Base-by-base conservation (phyloP, 75 land plant species). In the Cunninghamia lanceolata region DNA sequence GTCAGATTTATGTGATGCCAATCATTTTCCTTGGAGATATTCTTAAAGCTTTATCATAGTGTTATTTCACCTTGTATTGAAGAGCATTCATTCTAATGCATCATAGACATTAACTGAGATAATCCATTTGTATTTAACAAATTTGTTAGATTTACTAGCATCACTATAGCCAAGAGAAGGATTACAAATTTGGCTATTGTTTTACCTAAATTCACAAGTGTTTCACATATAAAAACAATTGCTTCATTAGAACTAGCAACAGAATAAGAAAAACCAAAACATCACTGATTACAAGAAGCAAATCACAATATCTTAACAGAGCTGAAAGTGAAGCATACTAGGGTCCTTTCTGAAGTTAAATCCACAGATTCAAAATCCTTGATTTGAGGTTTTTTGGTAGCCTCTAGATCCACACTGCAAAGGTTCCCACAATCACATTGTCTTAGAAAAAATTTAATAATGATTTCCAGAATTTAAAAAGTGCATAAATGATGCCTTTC, bases 401-500 rank as follows among this genome's bases (percentile, higher is more conserved):
- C 84, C 47, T 83, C 84, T 32, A 83, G 32, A 83, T 83, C 63
- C 39, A 83, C 39, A 15, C 84, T 83, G 84, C 63, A 53, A 83
- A 50, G 21, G 19, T 83, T 36, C 75, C 13, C 75, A 71, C 11
- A 71, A 34, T 6, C 38, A 71, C 38, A 71, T 71, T 34, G 15
- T 71, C 36, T 71, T 71, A 30, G 15, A 2, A 11, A 5, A 2
- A 11, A 1, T 71, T 10, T 32, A 71, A 25, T 32, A 71, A 32
- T 34, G 14, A 71, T 71, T 34, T 71, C 75, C 14, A 25, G 68
- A 32, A 10, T 34, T 32, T 30, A 71, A 2, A 32, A 11, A 25
- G 36, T 32, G 11, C 75, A 71, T 71, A 71, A 63, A 34, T 34
- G 11, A 71, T 11, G 10, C 9, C 74, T 30, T 70, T 71, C 36